Conservation (phyloP, 495 filamentous ascomycete species). For the Massariosphaeria phaeospora region DNA sequence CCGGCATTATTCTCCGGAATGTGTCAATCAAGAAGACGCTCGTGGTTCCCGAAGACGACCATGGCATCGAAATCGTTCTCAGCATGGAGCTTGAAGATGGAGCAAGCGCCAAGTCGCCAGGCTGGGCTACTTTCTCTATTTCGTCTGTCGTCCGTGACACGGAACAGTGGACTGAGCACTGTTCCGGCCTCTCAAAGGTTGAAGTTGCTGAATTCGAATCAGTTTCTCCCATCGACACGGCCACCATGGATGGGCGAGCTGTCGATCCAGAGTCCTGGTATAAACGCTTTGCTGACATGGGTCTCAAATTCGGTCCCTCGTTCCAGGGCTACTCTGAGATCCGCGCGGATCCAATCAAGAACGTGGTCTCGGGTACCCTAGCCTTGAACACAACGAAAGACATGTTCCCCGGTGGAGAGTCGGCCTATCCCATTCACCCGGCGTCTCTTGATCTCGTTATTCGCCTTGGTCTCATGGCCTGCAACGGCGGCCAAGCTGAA, state of each 20-base stretch:
- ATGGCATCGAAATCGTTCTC: constrained; percentile 28
- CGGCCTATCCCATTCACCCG: constrained; percentile 34
- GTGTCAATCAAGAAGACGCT: constrained; percentile 21
- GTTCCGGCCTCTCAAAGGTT: constrained; percentile 9
- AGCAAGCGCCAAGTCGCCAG: constrained; percentile 5
- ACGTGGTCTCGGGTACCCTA: constrained; percentile 19
- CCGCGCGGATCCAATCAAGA: constrained; percentile 1
- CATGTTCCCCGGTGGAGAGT: constrained; percentile 19
- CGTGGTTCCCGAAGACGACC: constrained; percentile 29
- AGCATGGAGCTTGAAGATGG: constrained; percentile 16
- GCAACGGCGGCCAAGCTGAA: constrained; percentile 10
- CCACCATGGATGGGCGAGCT: neutral
- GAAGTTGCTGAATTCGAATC: neutral
- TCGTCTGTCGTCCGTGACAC: constrained; percentile 11
- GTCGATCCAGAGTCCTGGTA: constrained; percentile 20
- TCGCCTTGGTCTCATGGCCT: constrained; percentile 30
- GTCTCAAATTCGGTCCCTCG: constrained; percentile 31
- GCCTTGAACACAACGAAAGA: neutral
- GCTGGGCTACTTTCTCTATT: constrained; percentile 22
- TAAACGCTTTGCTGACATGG: constrained; percentile 24
- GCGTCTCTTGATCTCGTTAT: constrained; percentile 31
- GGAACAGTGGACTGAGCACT: constrained; percentile 17
- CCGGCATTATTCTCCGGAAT: constrained; percentile 22
- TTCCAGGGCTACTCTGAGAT: constrained; percentile 32
- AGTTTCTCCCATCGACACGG: neutral